Evolutionary conservation across 2,329 filamentous ascomycete species (phyloP), one percentile per base, ranked within the genome.

Genomic region (Colletotrichum brevisporum): DNA sequence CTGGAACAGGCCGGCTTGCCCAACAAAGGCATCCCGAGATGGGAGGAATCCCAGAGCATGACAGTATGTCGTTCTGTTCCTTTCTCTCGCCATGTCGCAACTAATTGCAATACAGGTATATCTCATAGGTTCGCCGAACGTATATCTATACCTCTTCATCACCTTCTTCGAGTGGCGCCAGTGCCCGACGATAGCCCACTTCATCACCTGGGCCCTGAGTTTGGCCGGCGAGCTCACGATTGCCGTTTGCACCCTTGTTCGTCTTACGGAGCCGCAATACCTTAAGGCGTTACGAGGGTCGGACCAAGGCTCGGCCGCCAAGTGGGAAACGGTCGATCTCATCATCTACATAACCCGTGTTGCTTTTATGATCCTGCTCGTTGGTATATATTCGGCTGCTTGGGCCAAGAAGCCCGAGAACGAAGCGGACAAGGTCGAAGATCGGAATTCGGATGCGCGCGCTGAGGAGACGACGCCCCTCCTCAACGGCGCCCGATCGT

Each of bases 101-200:
- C 67, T 70, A 63, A 70, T 21, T 53, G 24, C 16, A 50, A 70
- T 15, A 65, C 75, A 97, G 94, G 91, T 97, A 76, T 97, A 97
- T 80, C 85, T 97, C 71, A 88, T 94, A 65, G 94, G 92, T 63
- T 92, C 93, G 52, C 92, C 94, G 73, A 97, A 97, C 84, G 90
- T 96, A 72, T 96, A 97, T 83, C 87, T 93, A 57, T 91, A 97
- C 73, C 88, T 97, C 73, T 87, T 97, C 73, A 92, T 98, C 76
- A 94, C 94, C 36, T 88, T 98, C 66, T 86, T 97, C 75, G 95
- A 98, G 79, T 92, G 92, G 76, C 90, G 89, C 71, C 91, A 94
- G 41, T 93, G 93, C 13, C 96, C 96, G 0, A 95, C 91, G 57
- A 84, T 90, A 54, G 90, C 93, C 61, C 94, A 98, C 80, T 88